phyloP scores from a whole-genome alignment of 163 green algal species.

The Volvox carteri region DNA sequence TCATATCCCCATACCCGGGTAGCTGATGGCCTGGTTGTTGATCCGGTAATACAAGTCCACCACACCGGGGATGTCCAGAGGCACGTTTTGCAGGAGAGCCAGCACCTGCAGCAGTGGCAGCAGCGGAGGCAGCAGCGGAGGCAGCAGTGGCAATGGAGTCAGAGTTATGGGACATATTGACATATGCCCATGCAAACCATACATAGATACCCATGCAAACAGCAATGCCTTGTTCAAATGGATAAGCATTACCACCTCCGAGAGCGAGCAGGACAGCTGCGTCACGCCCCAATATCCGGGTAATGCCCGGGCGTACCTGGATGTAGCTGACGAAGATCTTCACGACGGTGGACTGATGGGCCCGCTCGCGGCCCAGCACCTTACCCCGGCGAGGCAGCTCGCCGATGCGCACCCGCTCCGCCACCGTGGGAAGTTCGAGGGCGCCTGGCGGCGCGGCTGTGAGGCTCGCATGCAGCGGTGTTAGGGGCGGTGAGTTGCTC shows the following conservation, averaged over 20 bases:
- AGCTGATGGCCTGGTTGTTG: conserved; percentile 52
- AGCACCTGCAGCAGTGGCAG: conserved; percentile 47
- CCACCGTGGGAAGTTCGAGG: neutral
- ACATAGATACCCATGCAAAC: too few relatives aligned
- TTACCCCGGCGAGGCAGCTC: neutral
- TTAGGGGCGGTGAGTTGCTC: neutral
- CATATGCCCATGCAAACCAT: too few relatives aligned
- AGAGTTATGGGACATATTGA: too few relatives aligned
- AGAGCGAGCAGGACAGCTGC: too few relatives aligned
- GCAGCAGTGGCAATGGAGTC: too few relatives aligned
- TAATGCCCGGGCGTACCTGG: conserved; percentile 26
- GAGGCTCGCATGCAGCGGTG: neutral
- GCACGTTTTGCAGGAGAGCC: conserved; percentile 43
- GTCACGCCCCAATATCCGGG: too few relatives aligned
- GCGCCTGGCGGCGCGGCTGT: neutral
- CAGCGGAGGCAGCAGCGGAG: too few relatives aligned
- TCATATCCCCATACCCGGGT: conserved; percentile 8
- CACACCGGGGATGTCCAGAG: conserved; percentile 43
- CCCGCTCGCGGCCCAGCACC: conserved; percentile 13
- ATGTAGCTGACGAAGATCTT: conserved; percentile 50
- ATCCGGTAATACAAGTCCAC: conserved; percentile 50
- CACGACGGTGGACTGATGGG: conserved; percentile 23
- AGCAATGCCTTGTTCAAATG: too few relatives aligned
- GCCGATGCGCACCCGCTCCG: neutral
- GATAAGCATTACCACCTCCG: too few relatives aligned